Percentiles rank a stretch among this genome's conserved stretches.
phyloP scores from a whole-genome alignment of 108 stramenopile genomes.

The Skeletonema menzelii region DNA sequence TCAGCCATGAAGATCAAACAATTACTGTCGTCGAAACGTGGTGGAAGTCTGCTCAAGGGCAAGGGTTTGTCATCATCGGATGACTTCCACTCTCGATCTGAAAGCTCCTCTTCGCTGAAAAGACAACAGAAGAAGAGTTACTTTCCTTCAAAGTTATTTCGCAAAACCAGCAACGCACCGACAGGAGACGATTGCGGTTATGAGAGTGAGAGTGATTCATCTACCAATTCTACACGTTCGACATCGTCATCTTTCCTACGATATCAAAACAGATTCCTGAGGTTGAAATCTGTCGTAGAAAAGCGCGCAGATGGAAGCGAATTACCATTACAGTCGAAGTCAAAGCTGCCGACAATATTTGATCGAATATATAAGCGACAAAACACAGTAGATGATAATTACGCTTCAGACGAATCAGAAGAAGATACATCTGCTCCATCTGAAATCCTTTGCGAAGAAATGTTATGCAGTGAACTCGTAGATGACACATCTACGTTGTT shows the following conservation, averaged over 20 bases:
- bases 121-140: neutral
- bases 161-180: neutral
- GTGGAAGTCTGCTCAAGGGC: neutral
- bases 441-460: constrained; percentile 4
- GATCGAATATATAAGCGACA: constrained; percentile 39
- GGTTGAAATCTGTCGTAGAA: constrained; percentile 23
- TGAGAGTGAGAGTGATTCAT: constrained; percentile 20
- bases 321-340: constrained; percentile 15
- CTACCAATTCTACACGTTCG: constrained; percentile 24
- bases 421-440: constrained; percentile 12
- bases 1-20: neutral
- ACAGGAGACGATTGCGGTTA: constrained; percentile 14
- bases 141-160: neutral
- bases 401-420: constrained; percentile 22
- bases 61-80: neutral
- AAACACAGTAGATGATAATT: constrained; percentile 24
- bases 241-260: constrained; percentile 32
- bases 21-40: neutral
- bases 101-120: neutral
- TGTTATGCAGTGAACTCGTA: constrained; percentile 2
- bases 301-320: constrained; percentile 29
- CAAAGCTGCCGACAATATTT: constrained; percentile 24
- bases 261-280: constrained; percentile 27
- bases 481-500: neutral
- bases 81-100: neutral